Evolutionary conservation across 1,284 basidiomycete species (phyloP).

Genomic region (Austroboletus novae-zelandiae): DNA sequence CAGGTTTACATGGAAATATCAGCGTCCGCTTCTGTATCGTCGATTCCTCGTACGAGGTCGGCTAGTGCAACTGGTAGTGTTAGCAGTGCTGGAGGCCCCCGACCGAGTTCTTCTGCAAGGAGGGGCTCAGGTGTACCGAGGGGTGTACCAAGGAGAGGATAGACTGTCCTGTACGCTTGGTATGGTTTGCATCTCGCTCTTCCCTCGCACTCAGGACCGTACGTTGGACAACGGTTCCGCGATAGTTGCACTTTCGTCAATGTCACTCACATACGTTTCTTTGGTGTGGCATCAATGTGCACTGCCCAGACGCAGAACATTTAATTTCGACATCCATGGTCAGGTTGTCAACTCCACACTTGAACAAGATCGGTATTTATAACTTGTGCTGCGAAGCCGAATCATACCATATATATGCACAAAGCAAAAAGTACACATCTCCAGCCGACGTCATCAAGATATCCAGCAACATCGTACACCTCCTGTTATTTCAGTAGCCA

Average conservation of each 20-base stretch:
- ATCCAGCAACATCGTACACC: no score
- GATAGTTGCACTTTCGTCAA: no score
- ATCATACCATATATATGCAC: neutral
- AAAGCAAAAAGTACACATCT: slow-evolving; percentile 3
- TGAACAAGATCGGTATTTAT: no score
- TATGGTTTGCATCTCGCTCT: neutral
- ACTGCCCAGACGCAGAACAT: no score
- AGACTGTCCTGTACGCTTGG: neutral
- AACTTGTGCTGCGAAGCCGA: neutral
- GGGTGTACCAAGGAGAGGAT: slow-evolving; percentile 27
- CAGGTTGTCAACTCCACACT: neutral
- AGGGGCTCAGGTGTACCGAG: slow-evolving; percentile 28
- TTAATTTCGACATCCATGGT: neutral
- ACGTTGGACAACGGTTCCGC: neutral
- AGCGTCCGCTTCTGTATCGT: slow-evolving; percentile 22
- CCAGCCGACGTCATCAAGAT: neutral
- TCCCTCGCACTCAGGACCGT: neutral
- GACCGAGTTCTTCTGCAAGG: slow-evolving; percentile 24
- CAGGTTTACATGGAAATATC: slow-evolving; percentile 4
- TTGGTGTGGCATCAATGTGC: no score
- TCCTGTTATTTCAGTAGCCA: no score
- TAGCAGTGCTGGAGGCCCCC: slow-evolving; percentile 10
- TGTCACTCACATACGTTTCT: no score
- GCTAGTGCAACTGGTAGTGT: slow-evolving; percentile 29
- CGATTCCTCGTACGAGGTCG: slow-evolving; percentile 24